A percentile compares a stretch with the other conserved stretches of the same genome.
These are phyloP conservation scores for Penicillium italicum DNA, from an alignment of 2,329 filamentous ascomycete species.

Conservation along the genomic window DNA sequence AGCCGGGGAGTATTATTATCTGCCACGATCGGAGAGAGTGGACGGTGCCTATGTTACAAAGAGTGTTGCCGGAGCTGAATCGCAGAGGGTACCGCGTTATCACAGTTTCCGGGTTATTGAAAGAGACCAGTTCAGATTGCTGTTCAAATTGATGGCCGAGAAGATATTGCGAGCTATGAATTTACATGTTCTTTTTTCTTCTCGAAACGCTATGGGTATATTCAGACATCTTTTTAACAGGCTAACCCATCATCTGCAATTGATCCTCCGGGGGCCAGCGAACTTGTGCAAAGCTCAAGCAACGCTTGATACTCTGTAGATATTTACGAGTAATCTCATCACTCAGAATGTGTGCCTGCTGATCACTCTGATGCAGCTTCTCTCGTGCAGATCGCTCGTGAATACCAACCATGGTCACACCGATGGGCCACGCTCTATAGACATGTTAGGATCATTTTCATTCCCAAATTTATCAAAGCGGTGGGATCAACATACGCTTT, in stretches of 20 bases:
- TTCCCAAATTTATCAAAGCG: background rate
- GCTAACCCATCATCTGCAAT: slow-evolving; percentile 86
- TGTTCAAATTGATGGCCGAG: background rate
- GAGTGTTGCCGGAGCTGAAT: slow-evolving; percentile 68
- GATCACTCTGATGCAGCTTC: slow-evolving; percentile 77
- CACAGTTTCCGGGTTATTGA: slow-evolving; percentile 65
- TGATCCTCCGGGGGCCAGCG: slow-evolving; percentile 93
- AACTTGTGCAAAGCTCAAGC: slow-evolving; percentile 92
- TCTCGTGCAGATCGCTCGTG: slow-evolving; percentile 94
- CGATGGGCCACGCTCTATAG: slow-evolving; percentile 83
- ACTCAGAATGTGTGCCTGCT: slow-evolving; percentile 91
- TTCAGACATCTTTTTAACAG: background rate
- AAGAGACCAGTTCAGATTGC: slow-evolving; percentile 19
- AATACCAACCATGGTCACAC: slow-evolving; percentile 99
- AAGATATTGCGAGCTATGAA: background rate
- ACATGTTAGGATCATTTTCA: slow-evolving; percentile 12
- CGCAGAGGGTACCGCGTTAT: slow-evolving; percentile 67
- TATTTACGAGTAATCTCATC: slow-evolving; percentile 95
- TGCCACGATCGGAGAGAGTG: slow-evolving; percentile 82
- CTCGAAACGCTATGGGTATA: slow-evolving; percentile 16
- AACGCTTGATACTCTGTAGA: slow-evolving; percentile 95
- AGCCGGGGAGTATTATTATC: slow-evolving; percentile 74
- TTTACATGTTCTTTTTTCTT: background rate
- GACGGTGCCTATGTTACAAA: slow-evolving; percentile 74
- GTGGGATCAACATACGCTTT: slow-evolving; percentile 59